Evolutionary conservation across 169 alveolate genomes (phyloP).

Genomic region (Eimeria tenella): DNA sequence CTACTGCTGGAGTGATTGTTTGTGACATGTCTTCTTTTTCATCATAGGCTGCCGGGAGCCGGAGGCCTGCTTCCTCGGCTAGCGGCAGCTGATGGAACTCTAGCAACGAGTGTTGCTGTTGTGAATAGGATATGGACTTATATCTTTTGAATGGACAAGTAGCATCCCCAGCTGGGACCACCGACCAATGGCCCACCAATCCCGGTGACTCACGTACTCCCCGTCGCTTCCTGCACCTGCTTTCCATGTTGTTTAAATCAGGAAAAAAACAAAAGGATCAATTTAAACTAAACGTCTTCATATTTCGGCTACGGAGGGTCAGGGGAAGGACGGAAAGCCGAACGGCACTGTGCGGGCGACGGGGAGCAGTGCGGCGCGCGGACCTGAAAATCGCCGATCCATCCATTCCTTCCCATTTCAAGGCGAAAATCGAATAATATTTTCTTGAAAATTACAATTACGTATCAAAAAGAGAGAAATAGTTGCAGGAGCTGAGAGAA

Average conservation of each 20-base stretch:
- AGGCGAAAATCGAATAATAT: background rate
- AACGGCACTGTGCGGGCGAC: background rate
- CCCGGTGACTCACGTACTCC: background rate
- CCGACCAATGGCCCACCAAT: background rate
- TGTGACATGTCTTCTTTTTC: background rate
- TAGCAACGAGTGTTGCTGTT: background rate
- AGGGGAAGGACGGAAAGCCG: background rate
- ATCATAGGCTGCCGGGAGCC: background rate
- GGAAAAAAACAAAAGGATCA: too few species aligned
- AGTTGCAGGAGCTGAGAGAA: too few species aligned
- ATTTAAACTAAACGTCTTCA: too few species aligned
- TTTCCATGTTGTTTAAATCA: background rate
- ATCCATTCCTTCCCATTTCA: background rate
- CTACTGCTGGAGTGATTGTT: background rate
- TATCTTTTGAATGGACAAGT: background rate
- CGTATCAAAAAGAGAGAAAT: background rate
- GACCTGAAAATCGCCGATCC: too few species aligned
- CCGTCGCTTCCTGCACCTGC: constrained; percentile 12
- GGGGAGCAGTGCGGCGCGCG: background rate
- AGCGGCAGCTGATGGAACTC: background rate
- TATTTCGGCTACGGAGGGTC: background rate
- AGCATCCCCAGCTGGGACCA: background rate
- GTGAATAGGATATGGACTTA: background rate
- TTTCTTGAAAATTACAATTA: background rate
- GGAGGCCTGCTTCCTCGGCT: background rate